Base-by-base conservation (phyloP, 2,329 filamentous ascomycete genomes). In the Calonectria naviculata region DNA sequence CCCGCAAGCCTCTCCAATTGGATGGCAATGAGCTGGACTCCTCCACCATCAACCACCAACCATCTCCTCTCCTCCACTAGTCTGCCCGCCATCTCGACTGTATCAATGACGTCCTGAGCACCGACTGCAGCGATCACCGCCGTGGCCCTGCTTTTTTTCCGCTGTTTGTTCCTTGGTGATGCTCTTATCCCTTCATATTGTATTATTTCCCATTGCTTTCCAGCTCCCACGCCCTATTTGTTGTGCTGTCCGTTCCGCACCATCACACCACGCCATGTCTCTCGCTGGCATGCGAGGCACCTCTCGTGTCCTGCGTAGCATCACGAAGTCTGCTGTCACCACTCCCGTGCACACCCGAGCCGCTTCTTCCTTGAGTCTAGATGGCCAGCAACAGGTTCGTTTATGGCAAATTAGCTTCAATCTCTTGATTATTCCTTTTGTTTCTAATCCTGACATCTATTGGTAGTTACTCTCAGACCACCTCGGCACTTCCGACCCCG, bases 401-500 rank as follows among this genome's bases (percentile, higher is more conserved):
- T 21, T 61, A 26, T 26, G 2, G 65, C 49, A 72, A 70, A 74
- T 74, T 77, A 67, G 42, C 58, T 34, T 31, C 38, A 61, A 54
- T 58, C 34, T 52, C 24, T 70, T 38, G n/a, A 28, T 65, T 47
- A 10, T 41, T 67, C 29, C n/a, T 47, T 29, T 61, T 29, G 72
- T 56, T 41, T 24, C 12, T 49, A 44, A 24, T 71, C 67, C 75
- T 80, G 49, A 77, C 69, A 24, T 42, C 28, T 66, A 46, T 76
- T 34, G 62, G 66, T 64, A 98, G 95, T 86, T 98, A 67, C 92
- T 99, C 65, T 90, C 93, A 56, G 89, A 93, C 68, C 88, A 93
- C 81, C 89, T 99, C 64, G 89, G 95, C 81, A 90, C 97, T 79
- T 94, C 95, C 75, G 97, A 98, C 83, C 94, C 96, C 52, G 88